A percentile compares a stretch with the other conserved stretches of the same genome.
These are phyloP conservation scores for Wickerhamiella alocasiicola DNA, from an alignment of 805 yeast species.

Conservation along the genomic window DNA sequence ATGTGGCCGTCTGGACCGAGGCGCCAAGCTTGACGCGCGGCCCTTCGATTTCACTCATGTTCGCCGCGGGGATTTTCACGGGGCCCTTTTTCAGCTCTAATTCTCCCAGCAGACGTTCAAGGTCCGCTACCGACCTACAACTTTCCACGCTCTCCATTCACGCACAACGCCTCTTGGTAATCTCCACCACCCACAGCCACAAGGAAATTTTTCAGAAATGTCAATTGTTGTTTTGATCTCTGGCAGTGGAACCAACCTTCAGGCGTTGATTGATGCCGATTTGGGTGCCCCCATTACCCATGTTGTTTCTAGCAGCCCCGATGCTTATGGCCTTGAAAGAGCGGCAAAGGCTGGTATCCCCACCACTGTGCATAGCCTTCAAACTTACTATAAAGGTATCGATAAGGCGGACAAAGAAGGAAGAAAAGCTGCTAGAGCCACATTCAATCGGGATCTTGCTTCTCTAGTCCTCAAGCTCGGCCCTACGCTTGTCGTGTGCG, in stretches of 20 bases:
- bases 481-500: conserved; percentile 88
- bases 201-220: conserved; percentile 12
- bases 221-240: conserved; percentile 71
- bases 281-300: conserved; percentile 42
- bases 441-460: conserved; percentile 72
- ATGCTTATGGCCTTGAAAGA: conserved; percentile 79
- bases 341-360: conserved; percentile 61
- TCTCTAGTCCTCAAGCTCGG: conserved; percentile 41
- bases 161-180: neutral
- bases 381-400: conserved; percentile 58
- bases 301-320: conserved; percentile 73
- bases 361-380: conserved; percentile 56
- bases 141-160: neutral
- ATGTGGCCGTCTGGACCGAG: neutral
- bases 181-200: neutral
- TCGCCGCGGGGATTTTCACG: neutral
- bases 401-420: conserved; percentile 53
- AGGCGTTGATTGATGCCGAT: conserved; percentile 77
- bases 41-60: conserved; percentile 4
- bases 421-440: conserved; percentile 49
- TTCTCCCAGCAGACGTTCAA: neutral
- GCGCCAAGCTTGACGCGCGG: conserved; percentile 13
- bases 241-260: conserved; percentile 91
- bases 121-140: neutral
- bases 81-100: neutral